Percentiles rank a stretch among this genome's conserved stretches.
These are phyloP conservation scores for Sporobolomyces roseus DNA, from an alignment of 768 basidiomycete species.

Conservation along the genomic window DNA sequence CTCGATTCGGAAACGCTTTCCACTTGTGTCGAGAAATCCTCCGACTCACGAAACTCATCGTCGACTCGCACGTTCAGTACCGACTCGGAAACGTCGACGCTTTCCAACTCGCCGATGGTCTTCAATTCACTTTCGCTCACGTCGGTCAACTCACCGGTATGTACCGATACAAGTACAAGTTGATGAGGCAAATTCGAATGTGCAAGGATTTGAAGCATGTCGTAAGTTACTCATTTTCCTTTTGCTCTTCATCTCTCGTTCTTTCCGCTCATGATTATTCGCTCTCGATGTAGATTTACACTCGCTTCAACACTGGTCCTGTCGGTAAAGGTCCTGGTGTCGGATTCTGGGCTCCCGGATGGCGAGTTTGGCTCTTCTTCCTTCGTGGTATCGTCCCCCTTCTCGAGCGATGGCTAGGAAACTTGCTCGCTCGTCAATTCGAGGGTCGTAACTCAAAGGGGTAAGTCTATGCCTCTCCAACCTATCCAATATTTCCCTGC, in stretches of 20 bases:
- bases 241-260: too few species aligned
- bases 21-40: constrained; percentile 96
- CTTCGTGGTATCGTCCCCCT: constrained; percentile 98
- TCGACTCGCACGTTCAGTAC: constrained; percentile 98
- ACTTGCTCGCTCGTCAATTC: constrained; percentile 94
- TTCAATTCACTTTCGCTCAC: constrained; percentile 96
- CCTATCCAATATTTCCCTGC: not conserved
- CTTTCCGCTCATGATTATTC: not conserved
- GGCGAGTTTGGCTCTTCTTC: constrained; percentile 99
- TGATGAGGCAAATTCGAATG: constrained; percentile 99
- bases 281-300: constrained; percentile 61
- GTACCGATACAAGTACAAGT: constrained; percentile 99
- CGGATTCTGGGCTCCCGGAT: constrained; percentile 99
- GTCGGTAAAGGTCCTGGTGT: constrained; percentile 98
- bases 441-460: constrained; percentile 76
- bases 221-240: constrained; percentile 42
- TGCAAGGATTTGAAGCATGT: constrained; percentile 98
- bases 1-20: constrained; percentile 99
- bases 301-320: constrained; percentile 98
- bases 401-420: constrained; percentile 95
- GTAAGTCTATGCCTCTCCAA: not conserved
- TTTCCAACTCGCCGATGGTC: constrained; percentile 95
- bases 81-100: constrained; percentile 97
- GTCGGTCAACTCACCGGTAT: constrained; percentile 98
- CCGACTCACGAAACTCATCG: constrained; percentile 94